These are phyloP conservation scores for Leccinum olivaceopallidum DNA, from an alignment of 768 basidiomycete species.

Conservation along the genomic window DNA sequence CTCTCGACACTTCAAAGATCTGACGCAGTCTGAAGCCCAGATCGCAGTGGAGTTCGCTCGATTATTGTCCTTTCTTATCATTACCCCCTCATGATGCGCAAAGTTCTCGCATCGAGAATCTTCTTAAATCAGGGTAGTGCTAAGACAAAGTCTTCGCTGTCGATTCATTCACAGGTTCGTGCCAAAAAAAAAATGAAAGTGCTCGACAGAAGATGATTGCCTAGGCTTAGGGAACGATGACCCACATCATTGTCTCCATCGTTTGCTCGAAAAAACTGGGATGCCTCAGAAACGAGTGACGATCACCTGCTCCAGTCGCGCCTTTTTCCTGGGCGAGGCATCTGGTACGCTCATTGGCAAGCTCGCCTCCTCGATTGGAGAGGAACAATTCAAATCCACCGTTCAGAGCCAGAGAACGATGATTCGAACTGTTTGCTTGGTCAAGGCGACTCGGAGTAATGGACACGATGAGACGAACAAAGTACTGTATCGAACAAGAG, in stretches of 20 bases:
- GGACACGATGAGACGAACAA: neutral
- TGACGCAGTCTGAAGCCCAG: conserved; percentile 37
- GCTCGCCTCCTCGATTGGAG: conserved; percentile 17
- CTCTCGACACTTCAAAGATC: neutral
- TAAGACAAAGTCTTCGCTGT: conserved; percentile 73
- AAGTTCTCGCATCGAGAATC: conserved; percentile 53
- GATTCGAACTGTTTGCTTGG: neutral
- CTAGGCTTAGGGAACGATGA: conserved; percentile 63
- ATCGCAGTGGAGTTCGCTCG: conserved; percentile 54
- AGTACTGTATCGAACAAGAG: neutral
- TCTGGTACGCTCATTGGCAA: conserved; percentile 27
- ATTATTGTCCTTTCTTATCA: conserved; percentile 57
- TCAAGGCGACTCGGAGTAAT: neutral
- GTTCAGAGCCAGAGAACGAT: neutral
- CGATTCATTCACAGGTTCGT: conserved; percentile 78
- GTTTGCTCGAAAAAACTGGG: conserved; percentile 60
- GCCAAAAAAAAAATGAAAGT: neutral
- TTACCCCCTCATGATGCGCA: conserved; percentile 81
- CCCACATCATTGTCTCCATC: conserved; percentile 69
- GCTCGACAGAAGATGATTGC: conserved; percentile 15
- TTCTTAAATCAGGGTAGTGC: conserved; percentile 52
- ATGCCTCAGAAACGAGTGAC: conserved; percentile 67
- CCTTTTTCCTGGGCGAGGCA: conserved; percentile 22
- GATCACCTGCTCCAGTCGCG: conserved; percentile 62
- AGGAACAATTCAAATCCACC: neutral